Evolutionary conservation across 176 grass and related monocot species (phyloP).

Genomic region (Avena insularis): DNA sequence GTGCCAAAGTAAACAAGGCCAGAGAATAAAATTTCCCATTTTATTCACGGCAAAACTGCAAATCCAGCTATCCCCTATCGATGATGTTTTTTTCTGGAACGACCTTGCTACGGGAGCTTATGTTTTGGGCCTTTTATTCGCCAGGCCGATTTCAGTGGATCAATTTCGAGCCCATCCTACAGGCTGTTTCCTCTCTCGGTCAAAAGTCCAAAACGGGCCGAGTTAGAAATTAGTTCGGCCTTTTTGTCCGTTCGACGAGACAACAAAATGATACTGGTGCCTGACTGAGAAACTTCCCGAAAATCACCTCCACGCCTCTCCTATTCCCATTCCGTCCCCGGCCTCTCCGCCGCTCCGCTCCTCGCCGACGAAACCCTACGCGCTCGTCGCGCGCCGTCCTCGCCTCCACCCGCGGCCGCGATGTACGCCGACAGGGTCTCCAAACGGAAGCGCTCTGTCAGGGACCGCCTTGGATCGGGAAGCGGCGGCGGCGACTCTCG

Average conservation of each 20-base stretch:
- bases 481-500: constrained; percentile 10
- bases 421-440: constrained; percentile 66
- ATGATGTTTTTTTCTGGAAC: too few species aligned
- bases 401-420: background rate
- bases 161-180: background rate
- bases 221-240: background rate
- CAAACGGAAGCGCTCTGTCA: constrained; percentile 65
- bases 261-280: too few species aligned
- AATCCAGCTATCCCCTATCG: too few species aligned
- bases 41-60: too few species aligned
- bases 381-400: background rate
- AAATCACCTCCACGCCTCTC: background rate
- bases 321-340: constrained; percentile 9
- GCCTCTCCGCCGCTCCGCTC: constrained; percentile 19
- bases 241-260: background rate
- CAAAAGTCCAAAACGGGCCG: background rate
- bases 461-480: constrained; percentile 57
- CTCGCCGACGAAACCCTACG: constrained; percentile 58
- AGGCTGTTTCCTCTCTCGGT: background rate
- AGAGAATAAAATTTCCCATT: too few species aligned
- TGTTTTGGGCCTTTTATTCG: too few species aligned
- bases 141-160: background rate
- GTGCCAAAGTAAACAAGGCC: too few species aligned
- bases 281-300: background rate
- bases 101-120: too few species aligned